Base-by-base conservation (phyloP, 2,329 filamentous ascomycete species). In the Chaetomium sp. region DNA sequence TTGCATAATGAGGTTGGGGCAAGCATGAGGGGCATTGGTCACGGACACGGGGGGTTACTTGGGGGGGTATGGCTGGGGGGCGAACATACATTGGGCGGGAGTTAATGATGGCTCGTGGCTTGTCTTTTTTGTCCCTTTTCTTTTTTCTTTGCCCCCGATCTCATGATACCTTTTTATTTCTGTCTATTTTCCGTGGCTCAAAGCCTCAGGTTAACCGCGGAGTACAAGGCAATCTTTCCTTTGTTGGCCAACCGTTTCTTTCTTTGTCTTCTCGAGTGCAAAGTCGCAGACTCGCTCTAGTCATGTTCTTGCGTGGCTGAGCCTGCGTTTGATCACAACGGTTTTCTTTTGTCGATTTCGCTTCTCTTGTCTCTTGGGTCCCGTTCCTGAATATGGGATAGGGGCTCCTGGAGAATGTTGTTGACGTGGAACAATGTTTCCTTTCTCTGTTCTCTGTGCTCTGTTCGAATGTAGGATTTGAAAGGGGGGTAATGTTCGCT, bases 161-260 rank as follows among this genome's bases (percentile, higher is more conserved):
- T 63, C 44, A 66, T 67, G 65, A 66, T 66, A 67, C 65, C 65
- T 65, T 57, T 60, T 50, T 41, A 37, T 53, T 34, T 53, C 27
- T 49, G 44, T 40, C 10, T 19, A 42, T 48, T 33, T 52, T 27
- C 19, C 19, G 19, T 27, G 19, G 19, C 19, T 27, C 19, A 27
- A 27, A 27, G 19, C 19, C 19, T 27, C 19, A 27, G 19, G 19
- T 27, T 27, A 27, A 27, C 19, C 19, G 19, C 19, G 19, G 19
- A 27, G 19, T 27, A 27, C 19, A 48, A 19, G 43, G 55, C 44
- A 44, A 48, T 19, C 38, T 42, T 49, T 43, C 6, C 7, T 32
- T 48, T 43, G 38, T 40, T 41, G 49, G n/a, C 37, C 11, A 52
- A 32, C 42, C 37, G 44, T 41, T 45, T 51, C 41, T 42, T 34